These are phyloP conservation scores for Anthostomella pinea DNA, from an alignment of 2,329 filamentous ascomycete genomes.

Conservation along the genomic window DNA sequence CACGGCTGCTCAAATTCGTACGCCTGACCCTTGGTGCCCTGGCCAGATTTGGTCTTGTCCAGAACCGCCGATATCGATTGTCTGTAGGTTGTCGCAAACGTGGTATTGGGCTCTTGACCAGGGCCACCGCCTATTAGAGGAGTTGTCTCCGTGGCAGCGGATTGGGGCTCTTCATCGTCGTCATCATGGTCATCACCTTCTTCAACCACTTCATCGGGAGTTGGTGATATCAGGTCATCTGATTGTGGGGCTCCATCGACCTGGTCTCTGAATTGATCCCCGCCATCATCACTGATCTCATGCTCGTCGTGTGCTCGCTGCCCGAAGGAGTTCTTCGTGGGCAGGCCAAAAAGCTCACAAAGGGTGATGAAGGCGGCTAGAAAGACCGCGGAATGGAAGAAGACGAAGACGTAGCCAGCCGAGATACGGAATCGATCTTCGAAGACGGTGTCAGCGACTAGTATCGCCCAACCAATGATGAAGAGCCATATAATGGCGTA, in stretches of 20 bases:
- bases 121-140: slow-evolving; percentile 73
- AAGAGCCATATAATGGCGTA: slow-evolving; percentile 87
- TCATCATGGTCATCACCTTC: slow-evolving; percentile 27
- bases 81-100: slow-evolving; percentile 55
- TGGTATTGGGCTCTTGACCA: slow-evolving; percentile 59
- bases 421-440: slow-evolving; percentile 74
- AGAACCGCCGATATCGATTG: slow-evolving; percentile 41
- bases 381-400: slow-evolving; percentile 75
- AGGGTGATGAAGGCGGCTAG: slow-evolving; percentile 72
- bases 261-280: slow-evolving; percentile 28
- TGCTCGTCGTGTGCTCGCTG: slow-evolving; percentile 52
- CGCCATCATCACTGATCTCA: slow-evolving; percentile 32
- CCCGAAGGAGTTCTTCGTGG: slow-evolving; percentile 68
- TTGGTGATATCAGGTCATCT: slow-evolving; percentile 19
- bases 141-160: slow-evolving; percentile 57
- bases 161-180: slow-evolving; percentile 23
- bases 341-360: slow-evolving; percentile 75
- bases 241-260: slow-evolving; percentile 25
- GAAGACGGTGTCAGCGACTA: slow-evolving; percentile 72
- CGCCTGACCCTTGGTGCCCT: slow-evolving; percentile 31
- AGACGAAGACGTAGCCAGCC: slow-evolving; percentile 76
- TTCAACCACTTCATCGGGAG: slow-evolving; percentile 12
- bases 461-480: slow-evolving; percentile 65
- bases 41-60: slow-evolving; percentile 29
- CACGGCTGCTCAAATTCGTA: slow-evolving; percentile 79